Evolutionary conservation across 2,329 filamentous ascomycete species (phyloP).

Genomic region (Fusarium solani-melongenae): DNA sequence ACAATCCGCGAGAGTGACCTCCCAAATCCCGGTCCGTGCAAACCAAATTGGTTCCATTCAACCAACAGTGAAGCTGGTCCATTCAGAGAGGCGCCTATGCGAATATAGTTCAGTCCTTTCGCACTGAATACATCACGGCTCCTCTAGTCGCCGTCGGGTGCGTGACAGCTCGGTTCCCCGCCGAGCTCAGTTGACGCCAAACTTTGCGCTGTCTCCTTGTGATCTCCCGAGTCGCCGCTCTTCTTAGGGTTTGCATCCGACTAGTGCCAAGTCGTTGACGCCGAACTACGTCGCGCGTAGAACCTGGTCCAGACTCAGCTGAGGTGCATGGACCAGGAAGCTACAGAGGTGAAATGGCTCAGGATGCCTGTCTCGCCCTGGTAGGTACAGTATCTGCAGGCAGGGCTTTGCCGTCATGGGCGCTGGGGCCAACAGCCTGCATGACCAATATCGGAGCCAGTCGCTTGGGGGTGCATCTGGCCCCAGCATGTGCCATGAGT

Average conservation of each 20-base stretch:
- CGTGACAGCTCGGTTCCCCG: background rate
- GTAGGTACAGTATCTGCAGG: slow-evolving; percentile 4
- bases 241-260: slow-evolving; percentile 22
- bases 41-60: background rate
- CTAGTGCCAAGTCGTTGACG: slow-evolving; percentile 22
- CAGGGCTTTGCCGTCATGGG: slow-evolving; percentile 3
- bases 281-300: slow-evolving; percentile 24
- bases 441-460: slow-evolving; percentile 17
- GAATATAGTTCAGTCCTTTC: slow-evolving; percentile 3
- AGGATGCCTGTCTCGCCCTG: slow-evolving; percentile 17
- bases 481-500: slow-evolving; percentile 15
- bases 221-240: slow-evolving; percentile 11
- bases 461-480: slow-evolving; percentile 21
- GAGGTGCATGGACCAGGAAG: slow-evolving; percentile 37
- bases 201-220: slow-evolving; percentile 20
- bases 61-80: background rate
- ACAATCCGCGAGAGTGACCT: background rate
- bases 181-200: slow-evolving; percentile 14
- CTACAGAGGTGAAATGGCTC: slow-evolving; percentile 30
- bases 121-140: background rate
- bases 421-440: slow-evolving; percentile 22
- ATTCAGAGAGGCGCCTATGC: background rate
- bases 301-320: slow-evolving; percentile 43
- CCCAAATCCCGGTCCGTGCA: slow-evolving; percentile 1
- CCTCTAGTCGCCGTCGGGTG: background rate